Evolutionary conservation across 345 rosid species (phyloP).

Genomic region (Linum trigynum): DNA sequence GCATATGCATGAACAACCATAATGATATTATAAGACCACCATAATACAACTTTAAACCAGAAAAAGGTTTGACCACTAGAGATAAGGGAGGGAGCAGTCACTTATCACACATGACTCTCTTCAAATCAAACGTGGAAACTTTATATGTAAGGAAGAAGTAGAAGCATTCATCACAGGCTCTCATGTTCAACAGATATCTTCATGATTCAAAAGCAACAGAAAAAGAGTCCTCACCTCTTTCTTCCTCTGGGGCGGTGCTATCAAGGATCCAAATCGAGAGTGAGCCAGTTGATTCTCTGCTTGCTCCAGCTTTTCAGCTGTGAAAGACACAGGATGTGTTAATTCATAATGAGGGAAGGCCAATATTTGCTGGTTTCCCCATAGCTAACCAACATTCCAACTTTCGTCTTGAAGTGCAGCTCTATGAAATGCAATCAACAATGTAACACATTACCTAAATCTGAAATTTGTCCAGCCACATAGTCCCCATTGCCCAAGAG

Average conservation of each 20-base stretch:
- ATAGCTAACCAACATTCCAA: slow-evolving; percentile 7
- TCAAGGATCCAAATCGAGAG: slow-evolving; percentile 61
- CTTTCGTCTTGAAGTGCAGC: neutral
- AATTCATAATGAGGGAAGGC: neutral
- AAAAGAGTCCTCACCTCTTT: slow-evolving; percentile 59
- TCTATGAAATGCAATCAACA: neutral
- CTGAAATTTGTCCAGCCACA: slow-evolving; percentile 96
- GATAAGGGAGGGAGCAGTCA: neutral
- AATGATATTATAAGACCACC: neutral
- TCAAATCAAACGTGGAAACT: neutral
- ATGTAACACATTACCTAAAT: slow-evolving; percentile 56
- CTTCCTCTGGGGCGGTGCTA: slow-evolving; percentile 61
- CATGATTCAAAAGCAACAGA: neutral
- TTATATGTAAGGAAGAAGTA: too few relatives aligned
- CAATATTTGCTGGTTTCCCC: neutral
- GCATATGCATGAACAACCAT: too few relatives aligned
- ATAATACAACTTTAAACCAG: neutral
- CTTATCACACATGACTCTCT: neutral
- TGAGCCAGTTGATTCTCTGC: slow-evolving; percentile 90
- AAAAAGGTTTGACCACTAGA: neutral
- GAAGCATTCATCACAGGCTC: neutral
- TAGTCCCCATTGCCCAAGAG: slow-evolving; percentile 97
- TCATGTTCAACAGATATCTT: neutral
- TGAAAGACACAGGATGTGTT: slow-evolving; percentile 14
- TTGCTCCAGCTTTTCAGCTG: slow-evolving; percentile 98